A percentile compares a stretch with the other conserved stretches of the same genome.
phyloP scores from a whole-genome alignment of 2,329 filamentous ascomycete species.

The Arthrinium puccinioides region DNA sequence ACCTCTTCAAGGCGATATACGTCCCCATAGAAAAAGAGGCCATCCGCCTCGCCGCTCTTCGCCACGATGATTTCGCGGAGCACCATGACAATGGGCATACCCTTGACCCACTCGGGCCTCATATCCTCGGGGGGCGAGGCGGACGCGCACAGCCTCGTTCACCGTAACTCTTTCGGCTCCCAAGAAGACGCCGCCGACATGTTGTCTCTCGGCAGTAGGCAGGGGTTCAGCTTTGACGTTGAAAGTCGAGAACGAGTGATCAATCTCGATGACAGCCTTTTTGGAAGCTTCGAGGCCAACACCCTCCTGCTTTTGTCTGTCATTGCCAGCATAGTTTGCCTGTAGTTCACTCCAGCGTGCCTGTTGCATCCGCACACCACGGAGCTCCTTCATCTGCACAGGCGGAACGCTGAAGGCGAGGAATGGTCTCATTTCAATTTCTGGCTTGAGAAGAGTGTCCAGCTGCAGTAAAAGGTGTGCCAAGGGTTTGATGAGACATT shows the following conservation, averaged over 20 bases:
- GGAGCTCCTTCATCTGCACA: constrained; percentile 27
- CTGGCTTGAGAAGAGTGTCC: constrained; percentile 28
- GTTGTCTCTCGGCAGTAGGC: constrained; percentile 21
- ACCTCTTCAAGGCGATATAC: constrained; percentile 18
- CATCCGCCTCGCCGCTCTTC: constrained; percentile 7
- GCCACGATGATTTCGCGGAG: constrained; percentile 28
- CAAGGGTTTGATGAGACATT: constrained; percentile 12
- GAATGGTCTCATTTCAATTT: constrained; percentile 39
- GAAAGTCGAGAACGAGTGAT: constrained; percentile 43
- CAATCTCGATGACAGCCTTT: constrained; percentile 40
- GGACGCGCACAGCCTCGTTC: constrained; percentile 41
- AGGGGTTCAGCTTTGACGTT: constrained; percentile 24
- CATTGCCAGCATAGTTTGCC: constrained; percentile 22
- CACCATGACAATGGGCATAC: constrained; percentile 25
- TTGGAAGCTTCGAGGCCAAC: constrained; percentile 43
- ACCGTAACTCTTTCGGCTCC: constrained; percentile 42
- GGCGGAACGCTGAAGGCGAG: constrained; percentile 43
- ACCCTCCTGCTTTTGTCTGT: constrained; percentile 30
- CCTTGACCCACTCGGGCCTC: constrained; percentile 20
- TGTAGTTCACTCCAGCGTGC: constrained; percentile 33
- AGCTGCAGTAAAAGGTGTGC: constrained; percentile 30
- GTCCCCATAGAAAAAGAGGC: constrained; percentile 17
- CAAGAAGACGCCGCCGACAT: constrained; percentile 41
- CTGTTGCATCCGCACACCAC: constrained; percentile 31
- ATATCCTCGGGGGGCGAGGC: constrained; percentile 30